Evolutionary conservation across 768 basidiomycete species (phyloP), one percentile per base, ranked within the genome.

Genomic region (Cantharellus cinnabarinus): DNA sequence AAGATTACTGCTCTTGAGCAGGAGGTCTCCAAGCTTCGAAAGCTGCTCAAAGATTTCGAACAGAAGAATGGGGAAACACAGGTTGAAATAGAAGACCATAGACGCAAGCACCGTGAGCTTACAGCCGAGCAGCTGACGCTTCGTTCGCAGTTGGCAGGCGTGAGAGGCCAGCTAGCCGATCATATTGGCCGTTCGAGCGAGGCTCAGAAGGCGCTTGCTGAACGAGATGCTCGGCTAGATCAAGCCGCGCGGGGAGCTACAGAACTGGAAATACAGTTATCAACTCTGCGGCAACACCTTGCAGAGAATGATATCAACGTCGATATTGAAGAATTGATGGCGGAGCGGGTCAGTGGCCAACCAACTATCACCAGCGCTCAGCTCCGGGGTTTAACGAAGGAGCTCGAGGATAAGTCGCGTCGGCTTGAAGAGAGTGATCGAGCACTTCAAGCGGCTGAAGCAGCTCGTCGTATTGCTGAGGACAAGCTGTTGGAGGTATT

Each of bases 221-320:
- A 77, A 29, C 81, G 79, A 65, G 89, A 95, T 58, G 66, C 72
- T 4, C 77, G 80, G 57, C 70, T 88, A 42, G 74, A 70, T 44
- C 82, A 85, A 58, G 80, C 79, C 65, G 64, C 74, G 40, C 81
- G 81, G 67, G 79, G 83, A 53, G 74, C 79, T 0, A 73, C 82
- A 0, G 86, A 90, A 61, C 73, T 81, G 1, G 79, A 77, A 60
- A 72, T 90, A 62, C 85, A 87, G 61, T 72, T 87, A 63, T 78
- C 75, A 35, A 83, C 88, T 74, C 73, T 98, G 60, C 81, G 89
- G 52, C 85, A 80, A 67, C 82, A 97, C 67, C 76, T 98, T 53
- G 79, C 82, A 29, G 95, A 98, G 66, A 82, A 86, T 66, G 94
- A 91, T 14, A 77, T 98, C 57, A 76, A 76, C 37, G 72, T 85